Percentiles rank a stretch among this genome's conserved stretches.
Evolutionary conservation across 257 asterid genomes (phyloP).

Genomic region (Capsicum chinense): DNA sequence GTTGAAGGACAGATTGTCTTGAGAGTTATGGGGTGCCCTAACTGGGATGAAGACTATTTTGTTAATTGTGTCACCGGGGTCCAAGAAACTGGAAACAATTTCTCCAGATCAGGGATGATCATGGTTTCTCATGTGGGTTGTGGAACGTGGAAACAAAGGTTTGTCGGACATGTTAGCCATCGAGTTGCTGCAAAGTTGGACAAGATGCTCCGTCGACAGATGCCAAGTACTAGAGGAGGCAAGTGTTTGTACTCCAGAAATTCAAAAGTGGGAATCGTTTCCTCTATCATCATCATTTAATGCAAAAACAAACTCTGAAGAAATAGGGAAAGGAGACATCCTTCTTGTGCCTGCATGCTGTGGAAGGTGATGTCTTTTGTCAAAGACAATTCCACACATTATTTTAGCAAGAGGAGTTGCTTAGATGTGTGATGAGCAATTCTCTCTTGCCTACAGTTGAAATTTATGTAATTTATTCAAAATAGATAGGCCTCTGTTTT

Average conservation of each 20-base stretch:
- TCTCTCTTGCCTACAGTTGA: slow-evolving; percentile 4
- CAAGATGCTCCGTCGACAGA: slow-evolving; percentile 74
- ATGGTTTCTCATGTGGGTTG: slow-evolving; percentile 87
- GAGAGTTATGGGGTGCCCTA: slow-evolving; percentile 98
- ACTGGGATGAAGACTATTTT: slow-evolving; percentile 64
- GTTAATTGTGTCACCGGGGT: slow-evolving; percentile 32
- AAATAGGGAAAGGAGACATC: slow-evolving; percentile 60
- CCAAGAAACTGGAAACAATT: slow-evolving; percentile 36
- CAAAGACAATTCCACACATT: slow-evolving; percentile 17
- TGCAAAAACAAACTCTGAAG: slow-evolving; percentile 55
- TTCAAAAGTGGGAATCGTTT: slow-evolving; percentile 88
- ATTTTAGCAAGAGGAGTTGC: not conserved
- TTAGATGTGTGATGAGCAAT: slow-evolving; percentile 1
- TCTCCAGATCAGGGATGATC: slow-evolving; percentile 60
- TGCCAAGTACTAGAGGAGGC: slow-evolving; percentile 59
- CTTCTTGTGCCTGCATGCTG: slow-evolving; percentile 83
- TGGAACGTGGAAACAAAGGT: slow-evolving; percentile 81
- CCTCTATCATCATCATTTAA: slow-evolving; percentile 64
- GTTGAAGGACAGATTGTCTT: slow-evolving; percentile 84
- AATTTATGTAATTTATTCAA: not conserved
- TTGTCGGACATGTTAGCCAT: slow-evolving; percentile 41
- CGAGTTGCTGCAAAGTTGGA: slow-evolving; percentile 53
- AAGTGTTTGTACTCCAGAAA: slow-evolving; percentile 77
- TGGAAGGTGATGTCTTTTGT: slow-evolving; percentile 68
- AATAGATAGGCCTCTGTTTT: not conserved